phyloP scores from a whole-genome alignment of 495 filamentous ascomycete species.

The Xylaria acuta region DNA sequence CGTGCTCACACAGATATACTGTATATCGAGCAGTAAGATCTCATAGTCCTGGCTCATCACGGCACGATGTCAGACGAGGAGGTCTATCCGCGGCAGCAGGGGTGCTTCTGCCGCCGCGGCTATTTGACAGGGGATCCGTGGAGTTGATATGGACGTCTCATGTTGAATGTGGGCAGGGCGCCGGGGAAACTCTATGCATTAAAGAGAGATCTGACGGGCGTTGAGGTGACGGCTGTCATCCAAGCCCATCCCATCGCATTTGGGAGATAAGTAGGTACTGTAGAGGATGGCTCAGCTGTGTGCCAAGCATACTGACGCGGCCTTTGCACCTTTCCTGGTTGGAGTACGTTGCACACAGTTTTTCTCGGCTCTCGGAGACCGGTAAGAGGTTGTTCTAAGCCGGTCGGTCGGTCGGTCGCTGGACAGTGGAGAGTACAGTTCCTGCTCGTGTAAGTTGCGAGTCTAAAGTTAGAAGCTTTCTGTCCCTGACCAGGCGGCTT shows the following conservation, averaged over 20 bases:
- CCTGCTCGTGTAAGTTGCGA: conserved; percentile 2
- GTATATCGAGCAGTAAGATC: not conserved
- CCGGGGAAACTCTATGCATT: not conserved
- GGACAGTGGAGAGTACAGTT: not conserved
- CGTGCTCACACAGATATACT: not conserved
- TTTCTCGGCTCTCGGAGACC: conserved; percentile 13
- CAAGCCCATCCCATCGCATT: not conserved
- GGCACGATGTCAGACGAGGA: conserved; percentile 15
- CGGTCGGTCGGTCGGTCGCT: not conserved
- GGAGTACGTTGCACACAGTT: not conserved
- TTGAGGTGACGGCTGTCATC: conserved; percentile 8
- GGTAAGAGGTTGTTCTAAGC: not conserved
- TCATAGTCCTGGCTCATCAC: not conserved
- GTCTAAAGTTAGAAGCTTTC: conserved; percentile 13
- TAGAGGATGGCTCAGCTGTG: not conserved
- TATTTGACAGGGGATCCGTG: conserved; percentile 17
- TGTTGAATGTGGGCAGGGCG: conserved; percentile 2
- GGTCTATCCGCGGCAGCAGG: conserved; percentile 22
- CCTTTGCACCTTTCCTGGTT: not conserved
- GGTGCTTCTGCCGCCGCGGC: conserved; percentile 18
- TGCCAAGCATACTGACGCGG: conserved; percentile 8
- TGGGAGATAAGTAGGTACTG: too few relatives aligned
- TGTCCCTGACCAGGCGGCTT: not conserved
- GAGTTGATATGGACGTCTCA: conserved; percentile 14
- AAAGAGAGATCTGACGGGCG: not conserved